Evolutionary conservation across 345 rosid genomes (phyloP).

Genomic region (Pistacia vera): DNA sequence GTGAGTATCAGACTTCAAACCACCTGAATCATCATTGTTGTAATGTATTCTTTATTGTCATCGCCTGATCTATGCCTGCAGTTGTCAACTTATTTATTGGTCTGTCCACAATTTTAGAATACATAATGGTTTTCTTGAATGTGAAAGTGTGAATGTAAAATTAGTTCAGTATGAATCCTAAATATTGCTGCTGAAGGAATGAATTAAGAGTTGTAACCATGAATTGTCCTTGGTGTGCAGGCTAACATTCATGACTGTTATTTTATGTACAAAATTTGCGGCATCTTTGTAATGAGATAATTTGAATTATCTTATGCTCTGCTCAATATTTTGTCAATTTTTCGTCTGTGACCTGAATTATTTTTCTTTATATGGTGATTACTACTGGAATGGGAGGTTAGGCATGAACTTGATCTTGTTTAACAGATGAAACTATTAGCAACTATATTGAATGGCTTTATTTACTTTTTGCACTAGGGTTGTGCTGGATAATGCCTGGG

Average conservation of each 20-base stretch:
- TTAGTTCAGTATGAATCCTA: background rate
- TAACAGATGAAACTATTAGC: background rate
- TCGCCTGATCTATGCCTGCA: background rate
- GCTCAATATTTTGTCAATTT: background rate
- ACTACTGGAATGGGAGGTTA: background rate
- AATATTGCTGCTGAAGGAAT: background rate
- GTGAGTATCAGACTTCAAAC: constrained; percentile 46
- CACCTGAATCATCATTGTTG: background rate
- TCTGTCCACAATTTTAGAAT: background rate
- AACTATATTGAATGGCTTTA: background rate
- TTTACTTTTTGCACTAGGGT: background rate
- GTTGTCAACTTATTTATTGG: background rate
- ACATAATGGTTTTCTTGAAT: background rate
- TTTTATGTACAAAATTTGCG: background rate
- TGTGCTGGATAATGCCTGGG: background rate
- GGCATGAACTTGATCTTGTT: background rate
- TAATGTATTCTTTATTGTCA: background rate
- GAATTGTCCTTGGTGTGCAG: background rate
- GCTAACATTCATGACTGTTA: background rate
- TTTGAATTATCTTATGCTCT: background rate
- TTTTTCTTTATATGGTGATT: background rate
- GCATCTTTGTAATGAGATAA: background rate
- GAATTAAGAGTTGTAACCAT: background rate
- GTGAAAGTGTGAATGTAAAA: background rate
- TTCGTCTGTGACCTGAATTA: background rate